Conservation (phyloP, 495 filamentous ascomycete species). For the Xylaria palmicola region DNA sequence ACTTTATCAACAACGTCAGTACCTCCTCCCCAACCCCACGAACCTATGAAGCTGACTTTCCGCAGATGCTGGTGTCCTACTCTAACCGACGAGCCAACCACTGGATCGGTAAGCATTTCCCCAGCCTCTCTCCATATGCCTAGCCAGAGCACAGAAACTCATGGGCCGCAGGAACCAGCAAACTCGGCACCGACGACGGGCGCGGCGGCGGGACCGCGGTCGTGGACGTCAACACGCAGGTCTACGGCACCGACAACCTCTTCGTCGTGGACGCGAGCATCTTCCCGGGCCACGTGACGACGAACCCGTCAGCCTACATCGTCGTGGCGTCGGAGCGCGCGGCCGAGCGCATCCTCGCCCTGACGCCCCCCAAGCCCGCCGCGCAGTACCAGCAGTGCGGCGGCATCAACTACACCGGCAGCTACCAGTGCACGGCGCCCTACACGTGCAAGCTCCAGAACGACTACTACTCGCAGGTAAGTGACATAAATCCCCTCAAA, state of each 20-base stretch:
- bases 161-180: slow-evolving; percentile 41
- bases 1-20: slow-evolving; percentile 46
- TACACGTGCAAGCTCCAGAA: slow-evolving; percentile 40
- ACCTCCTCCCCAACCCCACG: not conserved
- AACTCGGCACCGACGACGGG: slow-evolving; percentile 61
- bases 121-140: too few species aligned
- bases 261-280: slow-evolving; percentile 57
- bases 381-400: slow-evolving; percentile 44
- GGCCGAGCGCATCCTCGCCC: slow-evolving; percentile 44
- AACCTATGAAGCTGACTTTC: slow-evolving; percentile 15
- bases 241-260: slow-evolving; percentile 65
- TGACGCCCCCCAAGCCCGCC: slow-evolving; percentile 22
- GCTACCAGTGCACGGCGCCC: slow-evolving; percentile 33
- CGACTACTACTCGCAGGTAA: slow-evolving; percentile 36
- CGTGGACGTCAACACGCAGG: slow-evolving; percentile 63
- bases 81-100: slow-evolving; percentile 58
- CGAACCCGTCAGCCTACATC: slow-evolving; percentile 55
- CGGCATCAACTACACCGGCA: slow-evolving; percentile 38
- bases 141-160: not conserved
- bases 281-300: slow-evolving; percentile 53
- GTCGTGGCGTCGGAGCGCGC: slow-evolving; percentile 55
- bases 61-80: slow-evolving; percentile 40
- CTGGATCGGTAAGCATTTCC: slow-evolving; percentile 43
- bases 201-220: slow-evolving; percentile 54
- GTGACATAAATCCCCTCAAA: not conserved